Percentiles rank a stretch among this genome's conserved stretches.
Evolutionary conservation across 1,284 basidiomycete species (phyloP).

Genomic region (Cryptococcus sp.): DNA sequence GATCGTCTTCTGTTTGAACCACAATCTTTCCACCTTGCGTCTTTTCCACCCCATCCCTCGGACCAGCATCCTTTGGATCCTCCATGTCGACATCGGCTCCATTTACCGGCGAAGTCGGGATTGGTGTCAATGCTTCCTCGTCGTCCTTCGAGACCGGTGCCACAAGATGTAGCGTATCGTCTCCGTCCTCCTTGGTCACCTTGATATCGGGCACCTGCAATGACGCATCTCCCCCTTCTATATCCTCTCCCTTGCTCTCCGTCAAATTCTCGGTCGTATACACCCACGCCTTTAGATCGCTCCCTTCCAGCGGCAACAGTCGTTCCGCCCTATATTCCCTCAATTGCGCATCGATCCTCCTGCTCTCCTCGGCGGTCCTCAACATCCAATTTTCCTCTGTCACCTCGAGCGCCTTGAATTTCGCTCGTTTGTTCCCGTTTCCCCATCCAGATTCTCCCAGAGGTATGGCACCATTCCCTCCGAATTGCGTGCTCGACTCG

Average conservation of each 20-base stretch:
- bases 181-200: not conserved
- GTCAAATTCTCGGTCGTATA: slow-evolving; percentile 18
- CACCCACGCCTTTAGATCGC: slow-evolving; percentile 36
- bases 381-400: slow-evolving; percentile 85
- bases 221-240: not conserved
- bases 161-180: not conserved
- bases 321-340: slow-evolving; percentile 57
- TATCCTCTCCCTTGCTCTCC: slow-evolving; percentile 4
- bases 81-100: not conserved
- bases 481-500: slow-evolving; percentile 82
- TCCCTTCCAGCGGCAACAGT: slow-evolving; percentile 48
- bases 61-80: slow-evolving; percentile 2
- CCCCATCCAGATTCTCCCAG: slow-evolving; percentile 75
- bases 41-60: not conserved
- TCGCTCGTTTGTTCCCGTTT: slow-evolving; percentile 57
- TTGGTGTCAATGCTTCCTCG: not conserved
- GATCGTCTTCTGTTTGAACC: slow-evolving; percentile 18
- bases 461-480: slow-evolving; percentile 70
- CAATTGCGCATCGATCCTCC: slow-evolving; percentile 62
- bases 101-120: not conserved
- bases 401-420: slow-evolving; percentile 57
- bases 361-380: slow-evolving; percentile 61
- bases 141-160: slow-evolving; percentile 5
- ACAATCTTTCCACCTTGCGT: slow-evolving; percentile 22
- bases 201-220: not conserved